Evolutionary conservation across 495 filamentous ascomycete species (phyloP).

Genomic region (Elasticomyces elasticus): DNA sequence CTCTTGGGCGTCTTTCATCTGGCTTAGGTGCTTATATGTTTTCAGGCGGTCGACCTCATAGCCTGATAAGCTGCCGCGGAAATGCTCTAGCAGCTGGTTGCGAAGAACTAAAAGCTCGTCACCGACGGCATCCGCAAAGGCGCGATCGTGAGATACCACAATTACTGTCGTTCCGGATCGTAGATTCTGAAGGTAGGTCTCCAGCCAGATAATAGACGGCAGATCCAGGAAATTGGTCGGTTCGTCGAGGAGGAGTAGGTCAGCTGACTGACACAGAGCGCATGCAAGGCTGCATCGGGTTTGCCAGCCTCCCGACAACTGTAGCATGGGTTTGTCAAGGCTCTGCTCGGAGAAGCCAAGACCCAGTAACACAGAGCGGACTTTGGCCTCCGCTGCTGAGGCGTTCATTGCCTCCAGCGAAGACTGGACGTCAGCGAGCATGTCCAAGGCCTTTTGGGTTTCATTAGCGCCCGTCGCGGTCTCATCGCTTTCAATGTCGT

Average conservation of each 20-base stretch:
- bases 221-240: conserved; percentile 81
- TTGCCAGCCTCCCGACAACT: conserved; percentile 69
- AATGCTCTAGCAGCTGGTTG: conserved; percentile 55
- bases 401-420: conserved; percentile 21
- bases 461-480: too few relatives aligned
- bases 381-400: conserved; percentile 26
- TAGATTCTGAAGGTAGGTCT: conserved; percentile 47
- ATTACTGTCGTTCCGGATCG: conserved; percentile 44
- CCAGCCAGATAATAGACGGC: conserved; percentile 72
- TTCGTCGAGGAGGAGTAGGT: conserved; percentile 77
- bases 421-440: conserved; percentile 24
- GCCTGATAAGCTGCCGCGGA: conserved; percentile 57
- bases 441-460: conserved; percentile 26
- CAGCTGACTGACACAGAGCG: conserved; percentile 56
- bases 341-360: conserved; percentile 60
- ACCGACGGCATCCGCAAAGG: conserved; percentile 60
- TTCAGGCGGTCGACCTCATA: conserved; percentile 53
- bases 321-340: conserved; percentile 46
- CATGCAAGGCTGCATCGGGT: conserved; percentile 63
- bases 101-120: conserved; percentile 67
- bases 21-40: conserved; percentile 52
- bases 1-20: conserved; percentile 71
- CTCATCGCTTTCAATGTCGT: conserved; percentile 21
- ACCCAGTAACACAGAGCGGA: conserved; percentile 31
- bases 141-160: conserved; percentile 70